Conservation (phyloP, 257 asterid species). For the Galeopsis tetrahit region DNA sequence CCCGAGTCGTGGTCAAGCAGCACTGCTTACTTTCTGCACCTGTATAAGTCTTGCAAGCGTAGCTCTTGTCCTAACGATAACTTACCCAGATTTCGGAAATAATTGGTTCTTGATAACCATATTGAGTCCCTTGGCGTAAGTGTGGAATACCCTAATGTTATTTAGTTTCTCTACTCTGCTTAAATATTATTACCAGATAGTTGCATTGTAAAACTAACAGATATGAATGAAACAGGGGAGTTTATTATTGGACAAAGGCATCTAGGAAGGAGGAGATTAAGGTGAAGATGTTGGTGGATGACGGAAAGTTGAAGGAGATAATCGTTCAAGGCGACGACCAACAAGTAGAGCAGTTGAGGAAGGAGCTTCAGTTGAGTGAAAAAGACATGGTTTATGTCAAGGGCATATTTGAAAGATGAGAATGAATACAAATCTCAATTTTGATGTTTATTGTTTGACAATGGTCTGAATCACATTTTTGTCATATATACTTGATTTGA, state of each 20-base stretch:
- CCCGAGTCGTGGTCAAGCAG: slow-evolving; percentile 97
- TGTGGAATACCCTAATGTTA: background rate
- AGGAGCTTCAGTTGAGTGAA: slow-evolving; percentile 83
- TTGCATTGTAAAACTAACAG: background rate
- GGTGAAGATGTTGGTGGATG: slow-evolving; percentile 77
- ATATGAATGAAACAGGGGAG: slow-evolving; percentile 61
- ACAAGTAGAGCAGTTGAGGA: slow-evolving; percentile 86
- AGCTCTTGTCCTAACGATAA: slow-evolving; percentile 90
- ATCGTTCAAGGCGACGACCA: slow-evolving; percentile 88
- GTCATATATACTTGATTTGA: background rate
- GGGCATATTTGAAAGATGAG: slow-evolving; percentile 83
- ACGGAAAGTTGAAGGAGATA: slow-evolving; percentile 73
- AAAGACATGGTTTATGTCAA: slow-evolving; percentile 93
- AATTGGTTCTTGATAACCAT: slow-evolving; percentile 80
- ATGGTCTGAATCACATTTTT: slow-evolving; percentile 11
- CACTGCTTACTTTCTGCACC: slow-evolving; percentile 89
- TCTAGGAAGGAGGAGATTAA: slow-evolving; percentile 91
- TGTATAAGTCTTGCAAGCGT: slow-evolving; percentile 91
- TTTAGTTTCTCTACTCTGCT: background rate
- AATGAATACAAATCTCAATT: background rate
- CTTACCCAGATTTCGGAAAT: slow-evolving; percentile 86
- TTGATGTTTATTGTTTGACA: slow-evolving; percentile 35
- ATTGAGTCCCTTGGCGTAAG: slow-evolving; percentile 94
- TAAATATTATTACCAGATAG: background rate
- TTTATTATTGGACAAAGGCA: slow-evolving; percentile 89